Conservation (phyloP, 1,139 yeast genomes). For the Kurtzmaniella quercitrusa region DNA sequence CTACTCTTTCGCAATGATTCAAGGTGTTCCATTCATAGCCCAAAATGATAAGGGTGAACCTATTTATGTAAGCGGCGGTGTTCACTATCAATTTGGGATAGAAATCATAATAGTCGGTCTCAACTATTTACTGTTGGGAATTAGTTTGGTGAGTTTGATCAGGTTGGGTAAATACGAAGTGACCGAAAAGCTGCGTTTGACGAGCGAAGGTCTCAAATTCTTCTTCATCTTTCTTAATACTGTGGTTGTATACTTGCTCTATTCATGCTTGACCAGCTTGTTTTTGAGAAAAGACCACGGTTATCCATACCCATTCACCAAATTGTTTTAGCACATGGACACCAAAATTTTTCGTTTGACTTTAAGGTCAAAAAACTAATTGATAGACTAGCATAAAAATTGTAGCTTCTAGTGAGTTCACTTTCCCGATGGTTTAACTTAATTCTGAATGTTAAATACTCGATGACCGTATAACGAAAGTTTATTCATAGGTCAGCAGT, state of each 20-base stretch:
- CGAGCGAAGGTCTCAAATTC: constrained; percentile 14
- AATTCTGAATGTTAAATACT: too few relatives aligned
- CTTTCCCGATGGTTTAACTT: too few relatives aligned
- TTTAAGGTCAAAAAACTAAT: background rate
- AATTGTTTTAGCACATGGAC: constrained; percentile 23
- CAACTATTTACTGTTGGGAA: constrained; percentile 44
- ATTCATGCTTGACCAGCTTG: constrained; percentile 38
- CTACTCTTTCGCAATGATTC: constrained; percentile 56
- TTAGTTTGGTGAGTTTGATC: constrained; percentile 34
- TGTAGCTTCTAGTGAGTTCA: too few relatives aligned
- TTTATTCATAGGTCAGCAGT: too few relatives aligned
- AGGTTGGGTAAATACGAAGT: constrained; percentile 31
- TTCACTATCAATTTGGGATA: constrained; percentile 63
- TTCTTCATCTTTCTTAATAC: constrained; percentile 18
- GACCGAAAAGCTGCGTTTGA: constrained; percentile 12
- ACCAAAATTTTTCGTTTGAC: background rate
- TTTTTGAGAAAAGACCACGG: constrained; percentile 36
- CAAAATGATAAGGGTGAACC: constrained; percentile 42
- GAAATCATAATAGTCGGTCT: constrained; percentile 53
- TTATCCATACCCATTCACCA: constrained; percentile 37
- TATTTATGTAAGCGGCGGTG: constrained; percentile 60
- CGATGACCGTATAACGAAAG: too few relatives aligned
- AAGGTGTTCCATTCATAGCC: constrained; percentile 62
- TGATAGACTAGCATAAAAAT: background rate
- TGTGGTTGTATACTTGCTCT: constrained; percentile 24